Percentiles rank a stretch among this genome's conserved stretches.
phyloP scores from a whole-genome alignment of 352 stramenopile species.

The Globisporangium cederbergense region DNA sequence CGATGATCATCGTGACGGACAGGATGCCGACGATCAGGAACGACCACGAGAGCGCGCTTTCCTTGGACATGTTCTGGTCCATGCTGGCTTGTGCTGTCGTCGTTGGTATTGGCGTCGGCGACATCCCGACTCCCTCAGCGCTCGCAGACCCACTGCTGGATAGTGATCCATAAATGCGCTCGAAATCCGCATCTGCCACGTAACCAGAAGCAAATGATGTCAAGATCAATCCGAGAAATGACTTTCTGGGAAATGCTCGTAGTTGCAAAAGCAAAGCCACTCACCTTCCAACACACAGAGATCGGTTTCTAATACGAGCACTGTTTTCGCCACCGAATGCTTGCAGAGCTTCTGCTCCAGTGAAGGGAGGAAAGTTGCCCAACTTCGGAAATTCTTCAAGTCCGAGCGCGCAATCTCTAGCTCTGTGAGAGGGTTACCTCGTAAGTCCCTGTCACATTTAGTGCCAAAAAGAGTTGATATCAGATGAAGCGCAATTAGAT shows the following conservation, averaged over 20 bases:
- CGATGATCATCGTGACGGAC: slow-evolving; percentile 19
- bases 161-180: slow-evolving; percentile 6
- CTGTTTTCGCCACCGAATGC: background rate
- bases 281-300: slow-evolving; percentile 10
- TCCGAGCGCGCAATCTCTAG: slow-evolving; percentile 16
- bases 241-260: background rate
- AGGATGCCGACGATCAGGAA: slow-evolving; percentile 25
- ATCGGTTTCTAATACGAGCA: slow-evolving; percentile 2
- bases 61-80: background rate
- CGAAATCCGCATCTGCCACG: slow-evolving; percentile 12
- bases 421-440: slow-evolving; percentile 15
- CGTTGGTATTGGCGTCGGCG: background rate
- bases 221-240: background rate
- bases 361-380: background rate
- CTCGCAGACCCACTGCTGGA: background rate
- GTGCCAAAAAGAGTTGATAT: background rate
- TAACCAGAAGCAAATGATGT: background rate
- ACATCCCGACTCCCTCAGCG: background rate
- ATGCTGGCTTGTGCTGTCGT: slow-evolving; percentile 1
- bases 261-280: background rate
- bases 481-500: background rate
- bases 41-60: slow-evolving; percentile 20
- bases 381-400: slow-evolving; percentile 5
- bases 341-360: slow-evolving; percentile 1
- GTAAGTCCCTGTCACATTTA: slow-evolving; percentile 15